phyloP scores from a whole-genome alignment of 176 grass and related monocot species.

The Musa acuminata region DNA sequence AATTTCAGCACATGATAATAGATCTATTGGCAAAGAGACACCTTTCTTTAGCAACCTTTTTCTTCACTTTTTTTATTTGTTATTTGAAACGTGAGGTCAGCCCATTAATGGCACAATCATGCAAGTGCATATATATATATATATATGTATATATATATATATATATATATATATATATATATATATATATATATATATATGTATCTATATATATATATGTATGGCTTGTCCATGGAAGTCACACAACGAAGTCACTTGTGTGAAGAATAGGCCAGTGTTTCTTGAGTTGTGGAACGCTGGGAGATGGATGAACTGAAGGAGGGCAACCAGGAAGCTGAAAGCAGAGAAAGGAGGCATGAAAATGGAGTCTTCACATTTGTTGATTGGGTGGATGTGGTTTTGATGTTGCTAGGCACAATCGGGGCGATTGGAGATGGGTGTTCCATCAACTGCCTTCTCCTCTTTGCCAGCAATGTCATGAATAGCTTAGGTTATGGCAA shows the following conservation, averaged over 20 bases:
- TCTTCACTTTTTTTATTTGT: background rate
- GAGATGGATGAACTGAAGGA: conserved; percentile 10
- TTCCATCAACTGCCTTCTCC: conserved; percentile 79
- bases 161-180: background rate
- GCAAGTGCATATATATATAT: background rate
- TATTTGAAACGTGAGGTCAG: conserved; percentile 8
- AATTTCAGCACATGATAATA: background rate
- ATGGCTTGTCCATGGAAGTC: background rate
- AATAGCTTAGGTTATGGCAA: conserved; percentile 63
- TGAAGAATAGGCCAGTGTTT: too few relatives aligned
- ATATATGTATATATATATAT: background rate
- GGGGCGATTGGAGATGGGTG: conserved; percentile 84
- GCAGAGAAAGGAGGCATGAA: background rate
- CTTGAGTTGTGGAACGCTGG: too few relatives aligned
- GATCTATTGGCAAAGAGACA: background rate
- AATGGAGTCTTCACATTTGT: conserved; percentile 69
- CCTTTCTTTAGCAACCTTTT: background rate
- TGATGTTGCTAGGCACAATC: conserved; percentile 72
- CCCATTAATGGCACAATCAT: background rate
- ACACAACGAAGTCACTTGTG: too few relatives aligned
- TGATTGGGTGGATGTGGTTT: conserved; percentile 49
- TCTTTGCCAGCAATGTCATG: conserved; percentile 94
- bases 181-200: background rate
- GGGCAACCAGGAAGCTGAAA: background rate
- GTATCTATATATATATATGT: background rate